These are phyloP conservation scores for Kwoniella botswanensis DNA, from an alignment of 768 basidiomycete species.

Conservation along the genomic window DNA sequence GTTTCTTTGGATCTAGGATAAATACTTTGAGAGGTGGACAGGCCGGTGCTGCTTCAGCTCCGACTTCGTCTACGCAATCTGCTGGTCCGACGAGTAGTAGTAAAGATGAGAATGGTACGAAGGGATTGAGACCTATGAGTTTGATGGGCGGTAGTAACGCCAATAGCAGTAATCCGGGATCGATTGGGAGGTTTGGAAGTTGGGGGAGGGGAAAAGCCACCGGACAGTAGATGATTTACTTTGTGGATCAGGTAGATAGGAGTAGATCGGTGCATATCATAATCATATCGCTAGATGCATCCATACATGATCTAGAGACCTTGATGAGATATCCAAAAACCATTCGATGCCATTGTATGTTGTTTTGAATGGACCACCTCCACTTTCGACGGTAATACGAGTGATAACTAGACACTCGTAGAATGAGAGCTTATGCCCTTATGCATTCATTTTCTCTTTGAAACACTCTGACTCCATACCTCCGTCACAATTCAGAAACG, in stretches of 20 bases:
- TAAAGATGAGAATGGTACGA: slow-evolving; percentile 5
- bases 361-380: too few species aligned
- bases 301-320: too few species aligned
- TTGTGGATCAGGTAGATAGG: background rate
- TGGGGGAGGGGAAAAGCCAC: background rate
- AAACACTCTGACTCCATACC: too few species aligned
- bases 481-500: too few species aligned
- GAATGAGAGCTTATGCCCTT: too few species aligned
- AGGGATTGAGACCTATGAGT: slow-evolving; percentile 52
- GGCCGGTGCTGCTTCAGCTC: background rate
- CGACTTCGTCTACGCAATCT: background rate
- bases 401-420: too few species aligned
- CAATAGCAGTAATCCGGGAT: background rate
- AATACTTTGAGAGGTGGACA: slow-evolving; percentile 34
- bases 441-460: too few species aligned
- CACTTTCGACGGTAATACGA: too few species aligned
- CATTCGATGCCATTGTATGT: too few species aligned
- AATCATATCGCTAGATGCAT: background rate
- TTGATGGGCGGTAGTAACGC: slow-evolving; percentile 16
- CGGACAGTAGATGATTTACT: background rate
- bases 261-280: too few species aligned
- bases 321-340: too few species aligned
- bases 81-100: background rate
- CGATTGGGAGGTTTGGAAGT: slow-evolving; percentile 1
- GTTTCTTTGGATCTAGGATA: slow-evolving; percentile 52